A percentile compares a stretch with the other conserved stretches of the same genome.
Conservation (phyloP, 2,329 filamentous ascomycete species). For the Aspergillus fijiensis region DNA sequence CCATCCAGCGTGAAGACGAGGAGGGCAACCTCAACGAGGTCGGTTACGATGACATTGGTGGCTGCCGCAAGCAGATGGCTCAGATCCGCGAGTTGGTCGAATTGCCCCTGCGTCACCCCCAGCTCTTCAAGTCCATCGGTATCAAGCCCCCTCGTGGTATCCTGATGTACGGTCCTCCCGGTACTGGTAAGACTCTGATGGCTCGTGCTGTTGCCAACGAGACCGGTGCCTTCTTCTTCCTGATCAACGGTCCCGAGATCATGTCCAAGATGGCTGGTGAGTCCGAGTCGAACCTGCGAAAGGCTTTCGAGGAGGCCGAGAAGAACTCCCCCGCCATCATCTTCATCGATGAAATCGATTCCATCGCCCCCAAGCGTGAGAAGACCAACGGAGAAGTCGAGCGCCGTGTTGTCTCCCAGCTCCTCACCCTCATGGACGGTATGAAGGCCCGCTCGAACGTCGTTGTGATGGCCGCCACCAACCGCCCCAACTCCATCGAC, state of each 20-base stretch:
- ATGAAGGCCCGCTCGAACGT: conserved; percentile 99
- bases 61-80: conserved; percentile 99
- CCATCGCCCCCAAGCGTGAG: conserved; percentile 98
- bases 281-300: conserved; percentile 95
- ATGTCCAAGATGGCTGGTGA: conserved; percentile 99
- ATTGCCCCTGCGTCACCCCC: conserved; percentile 91
- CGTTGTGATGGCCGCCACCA: conserved; percentile 98
- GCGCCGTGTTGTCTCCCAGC: conserved; percentile 95
- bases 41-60: conserved; percentile 98
- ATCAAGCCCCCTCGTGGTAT: conserved; percentile 99
- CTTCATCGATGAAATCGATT: conserved; percentile 99
- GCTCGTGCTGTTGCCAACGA: conserved; percentile 98
- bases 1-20: conserved; percentile 96
- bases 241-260: conserved; percentile 99
- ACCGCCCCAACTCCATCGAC: conserved; percentile 98
- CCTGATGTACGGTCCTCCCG: conserved; percentile 90
- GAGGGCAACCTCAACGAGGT: conserved; percentile 99
- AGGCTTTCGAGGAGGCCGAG: conserved; percentile 99
- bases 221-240: conserved; percentile 98
- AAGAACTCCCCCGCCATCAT: conserved; percentile 99
- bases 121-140: conserved; percentile 99
- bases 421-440: conserved; percentile 96
- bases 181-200: conserved; percentile 99
- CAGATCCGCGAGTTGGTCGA: conserved; percentile 99
- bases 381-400: conserved; percentile 99